Conservation (phyloP, 306 rosid species). For the Dryas alaskensis region DNA sequence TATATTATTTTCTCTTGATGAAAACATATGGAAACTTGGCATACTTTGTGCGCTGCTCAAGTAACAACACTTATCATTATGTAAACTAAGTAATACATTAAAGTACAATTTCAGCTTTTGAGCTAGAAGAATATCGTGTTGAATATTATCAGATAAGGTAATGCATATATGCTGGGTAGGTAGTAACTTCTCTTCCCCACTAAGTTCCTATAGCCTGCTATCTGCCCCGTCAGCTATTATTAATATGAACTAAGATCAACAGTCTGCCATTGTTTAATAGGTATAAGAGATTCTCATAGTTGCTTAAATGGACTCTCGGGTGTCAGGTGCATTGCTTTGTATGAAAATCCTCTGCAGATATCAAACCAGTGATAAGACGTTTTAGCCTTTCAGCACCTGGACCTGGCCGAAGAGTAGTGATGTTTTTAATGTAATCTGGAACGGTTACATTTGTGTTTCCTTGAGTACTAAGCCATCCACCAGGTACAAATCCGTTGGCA, state of each 20-base stretch:
- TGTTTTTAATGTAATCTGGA: slow-evolving; percentile 33
- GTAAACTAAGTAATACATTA: slow-evolving; percentile 34
- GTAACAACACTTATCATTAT: slow-evolving; percentile 19
- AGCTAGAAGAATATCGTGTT: slow-evolving; percentile 39
- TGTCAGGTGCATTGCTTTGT: slow-evolving; percentile 54
- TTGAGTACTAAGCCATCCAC: slow-evolving; percentile 49
- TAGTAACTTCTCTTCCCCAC: slow-evolving; percentile 22
- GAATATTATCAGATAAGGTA: slow-evolving; percentile 24
- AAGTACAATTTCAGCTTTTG: slow-evolving; percentile 31
- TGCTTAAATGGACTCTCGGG: slow-evolving; percentile 7
- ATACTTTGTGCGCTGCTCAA: no score
- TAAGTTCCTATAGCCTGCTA: slow-evolving; percentile 30
- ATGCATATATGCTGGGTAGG: slow-evolving; percentile 28
- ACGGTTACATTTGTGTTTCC: slow-evolving; percentile 28
- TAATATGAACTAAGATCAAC: slow-evolving; percentile 12
- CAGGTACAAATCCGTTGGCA: slow-evolving; percentile 54
- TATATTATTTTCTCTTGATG: no score
- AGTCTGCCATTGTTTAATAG: slow-evolving; percentile 23
- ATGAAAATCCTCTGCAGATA: slow-evolving; percentile 53
- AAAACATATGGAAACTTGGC: no score
- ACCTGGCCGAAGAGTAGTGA: slow-evolving; percentile 55
- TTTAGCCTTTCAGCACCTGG: slow-evolving; percentile 62
- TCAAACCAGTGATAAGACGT: slow-evolving; percentile 51
- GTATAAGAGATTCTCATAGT: slow-evolving; percentile 20
- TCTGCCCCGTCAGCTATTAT: slow-evolving; percentile 29